phyloP scores from a whole-genome alignment of 1,139 yeast genomes.

The Martiniozyma asiatica region DNA sequence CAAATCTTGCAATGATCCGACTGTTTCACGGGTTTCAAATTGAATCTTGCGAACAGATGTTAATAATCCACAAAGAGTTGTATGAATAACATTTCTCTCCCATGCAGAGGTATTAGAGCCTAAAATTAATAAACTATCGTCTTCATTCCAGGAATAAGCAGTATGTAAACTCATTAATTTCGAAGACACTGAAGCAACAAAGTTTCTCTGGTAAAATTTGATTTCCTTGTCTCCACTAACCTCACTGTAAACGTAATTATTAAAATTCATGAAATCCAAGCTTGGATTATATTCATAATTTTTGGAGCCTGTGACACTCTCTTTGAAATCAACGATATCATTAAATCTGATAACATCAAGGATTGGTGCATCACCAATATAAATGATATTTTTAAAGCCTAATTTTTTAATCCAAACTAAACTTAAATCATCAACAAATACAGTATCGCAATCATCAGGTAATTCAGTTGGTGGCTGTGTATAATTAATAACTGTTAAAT shows the following conservation, averaged over 20 bases:
- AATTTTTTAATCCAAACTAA: slow-evolving; percentile 3
- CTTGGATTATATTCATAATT: slow-evolving; percentile 13
- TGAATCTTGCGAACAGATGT: slow-evolving; percentile 12
- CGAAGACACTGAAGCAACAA: slow-evolving; percentile 54
- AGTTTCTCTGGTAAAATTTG: slow-evolving; percentile 43
- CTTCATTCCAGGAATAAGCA: slow-evolving; percentile 26
- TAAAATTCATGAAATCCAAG: slow-evolving; percentile 12
- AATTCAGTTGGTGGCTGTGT: slow-evolving; percentile 10
- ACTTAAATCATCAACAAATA: slow-evolving; percentile 12
- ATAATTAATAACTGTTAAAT: slow-evolving; percentile 14
- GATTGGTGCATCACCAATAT: not conserved
- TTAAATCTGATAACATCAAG: slow-evolving; percentile 1
- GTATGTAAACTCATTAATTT: slow-evolving; percentile 48
- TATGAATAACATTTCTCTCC: slow-evolving; percentile 15
- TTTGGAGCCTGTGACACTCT: not conserved
- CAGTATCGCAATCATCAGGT: slow-evolving; percentile 11
- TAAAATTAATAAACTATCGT: slow-evolving; percentile 35
- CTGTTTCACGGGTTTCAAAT: slow-evolving; percentile 6
- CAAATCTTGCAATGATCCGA: slow-evolving; percentile 5
- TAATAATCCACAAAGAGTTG: slow-evolving; percentile 18
- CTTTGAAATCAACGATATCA: slow-evolving; percentile 1
- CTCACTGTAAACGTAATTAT: slow-evolving; percentile 26
- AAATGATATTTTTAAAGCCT: slow-evolving; percentile 5
- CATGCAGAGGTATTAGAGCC: slow-evolving; percentile 10
- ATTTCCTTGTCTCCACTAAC: slow-evolving; percentile 16